Conservation (phyloP, 169 alveolate genomes). For the Eimeria sp. region DNA sequence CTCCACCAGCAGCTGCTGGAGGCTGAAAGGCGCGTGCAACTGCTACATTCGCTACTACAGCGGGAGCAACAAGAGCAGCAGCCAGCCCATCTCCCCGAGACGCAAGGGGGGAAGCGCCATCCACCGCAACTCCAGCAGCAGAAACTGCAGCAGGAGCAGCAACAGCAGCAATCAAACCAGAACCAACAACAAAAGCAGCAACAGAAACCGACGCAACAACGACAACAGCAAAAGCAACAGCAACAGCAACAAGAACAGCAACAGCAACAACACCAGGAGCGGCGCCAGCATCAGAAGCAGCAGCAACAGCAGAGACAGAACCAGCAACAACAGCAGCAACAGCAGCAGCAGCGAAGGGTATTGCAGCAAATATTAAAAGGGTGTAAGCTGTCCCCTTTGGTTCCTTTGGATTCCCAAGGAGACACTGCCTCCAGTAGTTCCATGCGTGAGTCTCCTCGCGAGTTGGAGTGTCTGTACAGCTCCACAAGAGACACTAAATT, state of each 20-base stretch:
- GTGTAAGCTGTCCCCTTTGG: background rate
- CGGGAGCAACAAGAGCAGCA: constrained; percentile 32
- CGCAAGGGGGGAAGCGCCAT: background rate
- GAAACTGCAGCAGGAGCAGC: constrained; percentile 12
- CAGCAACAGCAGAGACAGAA: constrained; percentile 19
- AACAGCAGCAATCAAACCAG: constrained; percentile 22
- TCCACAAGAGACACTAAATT: background rate
- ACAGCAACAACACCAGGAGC: background rate
- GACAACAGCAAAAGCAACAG: background rate
- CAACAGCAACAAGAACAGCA: background rate
- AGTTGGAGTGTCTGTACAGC: background rate
- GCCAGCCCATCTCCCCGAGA: background rate
- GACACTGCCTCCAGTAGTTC: background rate
- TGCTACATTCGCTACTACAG: constrained; percentile 19
- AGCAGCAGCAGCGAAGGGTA: background rate
- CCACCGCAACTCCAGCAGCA: background rate
- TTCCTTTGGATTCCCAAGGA: background rate
- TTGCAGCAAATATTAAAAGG: background rate
- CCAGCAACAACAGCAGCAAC: constrained; percentile 33
- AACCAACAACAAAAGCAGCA: constrained; percentile 6
- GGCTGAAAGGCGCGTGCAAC: constrained; percentile 7
- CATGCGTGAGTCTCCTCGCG: background rate
- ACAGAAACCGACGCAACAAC: background rate
- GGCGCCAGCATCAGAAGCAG: background rate
- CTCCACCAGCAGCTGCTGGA: constrained; percentile 30